Evolutionary conservation across 495 filamentous ascomycete species (phyloP).

Genomic region (Aspergillus bertholletiae): DNA sequence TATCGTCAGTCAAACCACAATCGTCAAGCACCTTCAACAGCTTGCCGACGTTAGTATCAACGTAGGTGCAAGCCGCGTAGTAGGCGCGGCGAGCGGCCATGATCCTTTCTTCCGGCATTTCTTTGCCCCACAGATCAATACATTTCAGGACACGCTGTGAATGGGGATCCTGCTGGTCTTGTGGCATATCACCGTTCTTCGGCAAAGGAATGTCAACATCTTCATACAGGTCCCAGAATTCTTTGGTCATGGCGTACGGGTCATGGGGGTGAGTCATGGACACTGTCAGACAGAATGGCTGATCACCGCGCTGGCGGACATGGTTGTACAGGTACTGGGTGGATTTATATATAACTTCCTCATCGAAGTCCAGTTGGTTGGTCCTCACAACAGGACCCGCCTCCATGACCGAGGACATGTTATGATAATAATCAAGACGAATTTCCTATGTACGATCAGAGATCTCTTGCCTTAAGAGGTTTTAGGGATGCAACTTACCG

Average conservation of each 20-base stretch:
- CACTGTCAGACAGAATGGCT: constrained; percentile 84
- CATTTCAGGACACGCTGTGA: constrained; percentile 76
- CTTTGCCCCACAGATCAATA: constrained; percentile 72
- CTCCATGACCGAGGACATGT: constrained; percentile 83
- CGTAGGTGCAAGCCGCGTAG: constrained; percentile 84
- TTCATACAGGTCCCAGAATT: constrained; percentile 88
- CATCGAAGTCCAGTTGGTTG: constrained; percentile 93
- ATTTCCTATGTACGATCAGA: constrained; percentile 46
- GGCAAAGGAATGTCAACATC: constrained; percentile 80
- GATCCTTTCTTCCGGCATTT: constrained; percentile 76
- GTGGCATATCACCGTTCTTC: constrained; percentile 61
- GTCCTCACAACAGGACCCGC: constrained; percentile 77
- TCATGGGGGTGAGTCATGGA: constrained; percentile 91
- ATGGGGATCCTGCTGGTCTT: constrained; percentile 78
- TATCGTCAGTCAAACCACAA: constrained; percentile 73
- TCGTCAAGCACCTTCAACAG: constrained; percentile 68
- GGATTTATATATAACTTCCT: constrained; percentile 84
- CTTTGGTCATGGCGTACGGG: constrained; percentile 82
- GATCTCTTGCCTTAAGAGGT: not conserved
- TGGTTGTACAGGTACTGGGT: constrained; percentile 82
- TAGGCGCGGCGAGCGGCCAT: constrained; percentile 77
- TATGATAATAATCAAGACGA: constrained; percentile 87
- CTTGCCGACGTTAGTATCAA: constrained; percentile 82
- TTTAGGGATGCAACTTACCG: constrained; percentile 32
- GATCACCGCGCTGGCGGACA: constrained; percentile 62